These are phyloP conservation scores for Xerocomus amazonicus DNA, from an alignment of 1,284 basidiomycete species.

Conservation along the genomic window DNA sequence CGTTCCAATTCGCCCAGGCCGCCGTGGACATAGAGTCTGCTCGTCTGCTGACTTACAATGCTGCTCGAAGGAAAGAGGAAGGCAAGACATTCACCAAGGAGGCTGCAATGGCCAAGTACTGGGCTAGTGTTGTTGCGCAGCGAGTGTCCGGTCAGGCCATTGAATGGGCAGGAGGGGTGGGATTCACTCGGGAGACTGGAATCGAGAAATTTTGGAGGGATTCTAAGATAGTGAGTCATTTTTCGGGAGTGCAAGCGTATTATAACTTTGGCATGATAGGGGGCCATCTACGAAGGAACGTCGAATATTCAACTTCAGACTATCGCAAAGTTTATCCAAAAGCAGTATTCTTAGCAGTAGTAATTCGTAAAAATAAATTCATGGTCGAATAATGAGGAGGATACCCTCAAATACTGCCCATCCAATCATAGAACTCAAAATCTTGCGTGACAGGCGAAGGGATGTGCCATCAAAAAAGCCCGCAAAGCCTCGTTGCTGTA, in stretches of 20 bases:
- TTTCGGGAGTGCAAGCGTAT: too few relatives aligned
- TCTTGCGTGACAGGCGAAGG: slow-evolving; percentile 81
- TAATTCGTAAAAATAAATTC: background rate
- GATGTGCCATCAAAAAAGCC: slow-evolving; percentile 88
- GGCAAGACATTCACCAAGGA: slow-evolving; percentile 86
- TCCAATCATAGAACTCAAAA: slow-evolving; percentile 85
- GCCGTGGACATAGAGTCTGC: slow-evolving; percentile 90
- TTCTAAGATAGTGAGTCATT: slow-evolving; percentile 80
- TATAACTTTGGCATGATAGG: slow-evolving; percentile 48
- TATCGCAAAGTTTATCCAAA: slow-evolving; percentile 89
- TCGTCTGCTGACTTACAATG: slow-evolving; percentile 94
- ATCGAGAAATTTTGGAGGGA: slow-evolving; percentile 96
- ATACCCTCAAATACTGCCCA: slow-evolving; percentile 92
- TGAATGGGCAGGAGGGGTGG: slow-evolving; percentile 96
- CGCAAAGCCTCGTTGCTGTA: slow-evolving; percentile 63
- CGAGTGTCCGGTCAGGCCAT: slow-evolving; percentile 86
- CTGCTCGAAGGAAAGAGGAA: slow-evolving; percentile 91
- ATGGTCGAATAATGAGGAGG: slow-evolving; percentile 52
- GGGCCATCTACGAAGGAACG: slow-evolving; percentile 94
- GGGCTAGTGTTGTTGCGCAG: slow-evolving; percentile 86
- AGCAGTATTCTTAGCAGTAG: slow-evolving; percentile 55
- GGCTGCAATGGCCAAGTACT: slow-evolving; percentile 97
- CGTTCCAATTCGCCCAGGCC: slow-evolving; percentile 90
- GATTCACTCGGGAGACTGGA: slow-evolving; percentile 92
- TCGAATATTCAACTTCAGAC: slow-evolving; percentile 97